Conservation (phyloP, 2,329 filamentous ascomycete genomes). For the Stachybotrys chlorohalonatus region DNA sequence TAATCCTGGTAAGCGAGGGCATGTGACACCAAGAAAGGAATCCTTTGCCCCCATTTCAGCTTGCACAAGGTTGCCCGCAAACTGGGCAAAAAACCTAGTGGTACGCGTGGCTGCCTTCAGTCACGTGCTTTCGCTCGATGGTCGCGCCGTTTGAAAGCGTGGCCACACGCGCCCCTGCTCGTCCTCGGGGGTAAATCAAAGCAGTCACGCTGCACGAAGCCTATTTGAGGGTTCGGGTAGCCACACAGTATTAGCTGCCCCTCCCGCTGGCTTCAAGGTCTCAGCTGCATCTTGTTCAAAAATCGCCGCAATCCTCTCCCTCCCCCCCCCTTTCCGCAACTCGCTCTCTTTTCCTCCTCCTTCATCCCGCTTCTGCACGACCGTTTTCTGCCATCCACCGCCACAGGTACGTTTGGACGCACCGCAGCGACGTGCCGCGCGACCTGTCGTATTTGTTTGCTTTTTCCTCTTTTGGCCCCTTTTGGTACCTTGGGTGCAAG, state of each 20-base stretch:
- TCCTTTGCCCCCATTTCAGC: not conserved
- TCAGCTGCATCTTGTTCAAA: not conserved
- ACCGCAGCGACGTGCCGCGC: not conserved
- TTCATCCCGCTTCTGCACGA: not conserved
- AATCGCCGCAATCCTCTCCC: not conserved
- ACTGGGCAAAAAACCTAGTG: not conserved
- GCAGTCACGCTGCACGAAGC: not conserved
- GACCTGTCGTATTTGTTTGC: not conserved
- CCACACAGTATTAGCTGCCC: not conserved
- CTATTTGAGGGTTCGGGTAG: slow-evolving; percentile 1
- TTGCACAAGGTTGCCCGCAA: not conserved
- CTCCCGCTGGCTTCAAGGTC: not conserved
- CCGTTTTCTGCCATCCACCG: not conserved
- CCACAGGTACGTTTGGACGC: not conserved
- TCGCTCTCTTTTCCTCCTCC: not conserved
- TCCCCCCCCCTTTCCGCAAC: not conserved
- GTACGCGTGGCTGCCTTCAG: slow-evolving; percentile 20
- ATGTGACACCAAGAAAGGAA: not conserved
- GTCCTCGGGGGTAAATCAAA: not conserved
- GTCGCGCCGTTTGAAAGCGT: slow-evolving; percentile 18
- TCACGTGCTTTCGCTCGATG: slow-evolving; percentile 27
- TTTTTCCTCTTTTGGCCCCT: not conserved
- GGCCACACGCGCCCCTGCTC: slow-evolving; percentile 10
- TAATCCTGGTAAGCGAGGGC: not conserved
- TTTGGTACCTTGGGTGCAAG: not conserved